Base-by-base conservation (phyloP, 2,329 filamentous ascomycete species). In the Emydomyces testavorans region DNA sequence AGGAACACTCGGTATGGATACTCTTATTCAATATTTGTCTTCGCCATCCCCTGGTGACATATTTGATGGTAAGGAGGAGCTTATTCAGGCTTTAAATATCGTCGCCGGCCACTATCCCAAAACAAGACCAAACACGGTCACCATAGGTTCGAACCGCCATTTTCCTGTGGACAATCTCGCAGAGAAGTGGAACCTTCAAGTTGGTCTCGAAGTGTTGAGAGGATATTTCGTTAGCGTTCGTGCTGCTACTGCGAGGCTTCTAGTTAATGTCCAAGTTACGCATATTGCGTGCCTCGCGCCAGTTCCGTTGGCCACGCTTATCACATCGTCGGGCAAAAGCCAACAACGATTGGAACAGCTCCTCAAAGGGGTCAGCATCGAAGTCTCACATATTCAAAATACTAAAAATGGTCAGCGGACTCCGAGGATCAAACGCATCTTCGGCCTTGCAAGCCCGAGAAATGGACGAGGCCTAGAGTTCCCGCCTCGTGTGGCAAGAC, bases 211-310 rank as follows among this genome's bases (percentile, higher is more conserved):
- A 40, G 77, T 77, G 6, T 0, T 79, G 3, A 70, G 78, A 35
- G 80, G 80, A 0, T 83, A 76, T 61, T 82, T 76, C 56, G 67
- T 77, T 8, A 81, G 77, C 56, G 74, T 79, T 24, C 75, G 80
- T 4, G 71, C 76, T 1, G 73, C 76, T 2, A 75, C 76, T 11
- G 71, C 70, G 32, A 70, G 78, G 2, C 64, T 82, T 3, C 58
- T 83, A 0, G 60, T 82, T 10, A 83, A 83, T 49, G 65, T 82
- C 2, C 80, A 83, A 50, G 77, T 82, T 21, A 76, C 76, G 6
- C 74, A 74, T 37, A 69, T 71, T 2, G 76, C 77, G 0, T 81
- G 78, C 56, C 79, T 78, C 60, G 68, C 75, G 53, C 55, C 67
- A 1, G 67, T 67, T 0, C 60, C 63, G 2, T 59, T 80, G 16